Evolutionary conservation across 768 basidiomycete genomes (phyloP).

Genomic region (Suillus ampliporus): DNA sequence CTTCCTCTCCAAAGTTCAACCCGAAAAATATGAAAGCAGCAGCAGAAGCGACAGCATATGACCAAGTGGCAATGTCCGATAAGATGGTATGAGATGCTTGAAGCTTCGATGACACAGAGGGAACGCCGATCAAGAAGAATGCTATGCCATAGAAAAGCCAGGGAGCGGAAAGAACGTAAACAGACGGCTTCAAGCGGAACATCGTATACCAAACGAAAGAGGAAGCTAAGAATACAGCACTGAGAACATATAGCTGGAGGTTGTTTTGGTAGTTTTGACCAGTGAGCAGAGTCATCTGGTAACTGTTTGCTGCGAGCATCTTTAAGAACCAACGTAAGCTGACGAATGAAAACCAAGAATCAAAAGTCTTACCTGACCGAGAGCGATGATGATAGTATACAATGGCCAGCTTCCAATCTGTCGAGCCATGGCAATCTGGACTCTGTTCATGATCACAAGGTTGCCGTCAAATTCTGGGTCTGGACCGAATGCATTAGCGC

Average conservation of each 20-base stretch:
- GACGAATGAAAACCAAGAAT: constrained; percentile 1
- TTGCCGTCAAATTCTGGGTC: constrained; percentile 59
- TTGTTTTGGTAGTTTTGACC: constrained; percentile 85
- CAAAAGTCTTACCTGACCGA: constrained; percentile 66
- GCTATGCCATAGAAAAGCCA: constrained; percentile 93
- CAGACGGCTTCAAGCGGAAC: constrained; percentile 87
- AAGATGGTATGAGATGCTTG: constrained; percentile 67
- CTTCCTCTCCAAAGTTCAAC: constrained; percentile 96
- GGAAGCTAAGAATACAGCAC: constrained; percentile 83
- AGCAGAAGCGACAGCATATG: constrained; percentile 90
- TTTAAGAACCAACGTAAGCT: constrained; percentile 30
- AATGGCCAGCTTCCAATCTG: constrained; percentile 88
- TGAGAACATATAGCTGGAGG: constrained; percentile 88
- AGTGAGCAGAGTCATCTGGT: constrained; percentile 90
- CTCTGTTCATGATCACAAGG: constrained; percentile 75
- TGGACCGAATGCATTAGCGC: constrained; percentile 56
- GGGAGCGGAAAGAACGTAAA: constrained; percentile 84
- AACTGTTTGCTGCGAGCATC: constrained; percentile 91
- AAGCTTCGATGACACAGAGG: constrained; percentile 69
- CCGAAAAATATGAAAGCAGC: constrained; percentile 95
- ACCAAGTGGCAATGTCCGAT: constrained; percentile 85
- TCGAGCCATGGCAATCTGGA: constrained; percentile 85
- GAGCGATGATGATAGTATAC: constrained; percentile 86
- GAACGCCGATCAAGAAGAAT: constrained; percentile 91
- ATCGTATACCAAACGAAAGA: constrained; percentile 90